phyloP scores from a whole-genome alignment of 495 filamentous ascomycete species.

The Penicillium cinerascens region DNA sequence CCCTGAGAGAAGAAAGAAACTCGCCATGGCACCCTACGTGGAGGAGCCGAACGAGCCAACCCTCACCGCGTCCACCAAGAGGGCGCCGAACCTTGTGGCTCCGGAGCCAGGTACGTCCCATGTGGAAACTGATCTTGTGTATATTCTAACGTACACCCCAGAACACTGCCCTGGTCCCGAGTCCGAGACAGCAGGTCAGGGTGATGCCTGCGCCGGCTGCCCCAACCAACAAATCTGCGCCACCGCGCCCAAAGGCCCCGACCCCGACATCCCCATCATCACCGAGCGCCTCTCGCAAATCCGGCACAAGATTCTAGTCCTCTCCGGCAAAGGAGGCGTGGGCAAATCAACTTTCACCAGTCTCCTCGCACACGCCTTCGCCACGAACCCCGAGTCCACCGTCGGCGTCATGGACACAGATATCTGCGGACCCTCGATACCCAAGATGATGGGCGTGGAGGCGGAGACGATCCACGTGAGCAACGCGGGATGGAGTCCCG shows the following conservation, averaged over 20 bases:
- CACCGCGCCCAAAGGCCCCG: slow-evolving; percentile 89
- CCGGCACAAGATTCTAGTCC: slow-evolving; percentile 84
- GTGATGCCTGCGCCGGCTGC: slow-evolving; percentile 86
- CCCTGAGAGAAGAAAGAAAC: neutral
- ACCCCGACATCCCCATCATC: slow-evolving; percentile 88
- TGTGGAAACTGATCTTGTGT: slow-evolving; percentile 3
- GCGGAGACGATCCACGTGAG: slow-evolving; percentile 86
- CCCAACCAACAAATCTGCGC: slow-evolving; percentile 96
- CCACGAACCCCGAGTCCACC: slow-evolving; percentile 65
- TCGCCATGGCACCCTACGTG: slow-evolving; percentile 64
- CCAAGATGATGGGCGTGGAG: slow-evolving; percentile 98
- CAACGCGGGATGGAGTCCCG: slow-evolving; percentile 81
- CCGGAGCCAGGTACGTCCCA: slow-evolving; percentile 70
- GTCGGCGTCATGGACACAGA: slow-evolving; percentile 97
- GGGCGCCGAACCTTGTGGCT: slow-evolving; percentile 76
- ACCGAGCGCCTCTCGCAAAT: slow-evolving; percentile 76
- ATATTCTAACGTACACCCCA: slow-evolving; percentile 17
- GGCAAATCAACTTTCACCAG: slow-evolving; percentile 91
- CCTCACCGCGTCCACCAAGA: slow-evolving; percentile 64
- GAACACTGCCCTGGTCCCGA: slow-evolving; percentile 96
- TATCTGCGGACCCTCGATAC: slow-evolving; percentile 90
- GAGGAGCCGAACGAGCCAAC: slow-evolving; percentile 62
- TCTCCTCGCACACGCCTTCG: slow-evolving; percentile 83
- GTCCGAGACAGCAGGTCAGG: slow-evolving; percentile 77
- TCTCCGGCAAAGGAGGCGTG: slow-evolving; percentile 94